Conservation (phyloP, 169 alveolate genomes). For the Cryptosporidium tyzzeri region DNA sequence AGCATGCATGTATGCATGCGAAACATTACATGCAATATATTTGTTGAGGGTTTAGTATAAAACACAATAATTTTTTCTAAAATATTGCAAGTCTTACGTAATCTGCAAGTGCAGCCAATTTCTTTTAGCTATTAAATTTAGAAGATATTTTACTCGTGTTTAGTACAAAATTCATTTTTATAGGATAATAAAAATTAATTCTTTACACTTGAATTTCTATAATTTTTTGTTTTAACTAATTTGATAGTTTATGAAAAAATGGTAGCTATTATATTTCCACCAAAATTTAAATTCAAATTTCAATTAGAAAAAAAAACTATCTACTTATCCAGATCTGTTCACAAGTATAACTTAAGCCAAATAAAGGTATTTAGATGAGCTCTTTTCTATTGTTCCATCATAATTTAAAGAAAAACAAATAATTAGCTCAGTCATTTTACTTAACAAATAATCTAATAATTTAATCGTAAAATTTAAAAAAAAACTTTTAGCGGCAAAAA, state of each 20-base stretch:
- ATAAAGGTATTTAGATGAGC: too few species aligned
- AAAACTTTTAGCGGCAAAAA: slow-evolving; percentile 1
- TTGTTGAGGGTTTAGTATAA: neutral
- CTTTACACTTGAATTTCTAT: too few species aligned
- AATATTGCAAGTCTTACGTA: neutral
- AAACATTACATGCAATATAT: slow-evolving; percentile 8
- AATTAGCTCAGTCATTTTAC: neutral
- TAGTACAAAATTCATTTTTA: neutral
- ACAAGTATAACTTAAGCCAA: too few species aligned
- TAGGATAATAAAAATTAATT: too few species aligned
- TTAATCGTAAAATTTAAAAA: neutral
- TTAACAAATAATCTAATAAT: neutral
- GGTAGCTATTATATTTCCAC: too few species aligned
- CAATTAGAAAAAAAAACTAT: too few species aligned
- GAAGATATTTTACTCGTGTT: neutral
- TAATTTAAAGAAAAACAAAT: neutral
- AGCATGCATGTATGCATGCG: slow-evolving; percentile 52
- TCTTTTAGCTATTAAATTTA: too few species aligned
- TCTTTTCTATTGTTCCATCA: neutral
- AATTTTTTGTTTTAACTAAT: too few species aligned
- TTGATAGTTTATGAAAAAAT: neutral
- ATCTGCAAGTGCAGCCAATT: too few species aligned
- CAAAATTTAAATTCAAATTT: neutral
- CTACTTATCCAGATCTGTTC: too few species aligned
- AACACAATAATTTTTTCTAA: too few species aligned